Evolutionary conservation across 1,284 basidiomycete species (phyloP).

Genomic region (Heterobasidion parviporum): DNA sequence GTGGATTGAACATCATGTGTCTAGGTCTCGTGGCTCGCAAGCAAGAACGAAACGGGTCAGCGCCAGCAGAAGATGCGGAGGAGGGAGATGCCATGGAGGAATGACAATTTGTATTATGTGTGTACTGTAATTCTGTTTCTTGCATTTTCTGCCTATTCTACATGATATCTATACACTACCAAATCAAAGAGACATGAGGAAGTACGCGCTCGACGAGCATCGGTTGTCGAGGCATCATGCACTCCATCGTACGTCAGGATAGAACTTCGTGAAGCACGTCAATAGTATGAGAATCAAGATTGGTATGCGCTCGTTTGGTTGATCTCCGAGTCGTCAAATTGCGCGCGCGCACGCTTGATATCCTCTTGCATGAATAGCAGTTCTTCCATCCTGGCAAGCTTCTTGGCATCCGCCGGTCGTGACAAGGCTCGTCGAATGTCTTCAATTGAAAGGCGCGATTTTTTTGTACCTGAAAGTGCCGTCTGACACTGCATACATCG

Average conservation of each 20-base stretch:
- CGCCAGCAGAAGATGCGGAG: conserved; percentile 16
- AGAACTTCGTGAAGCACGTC: too few species aligned
- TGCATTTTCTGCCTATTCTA: too few species aligned
- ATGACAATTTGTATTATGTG: conserved; percentile 12
- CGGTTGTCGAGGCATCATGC: too few species aligned
- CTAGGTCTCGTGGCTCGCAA: conserved; percentile 10
- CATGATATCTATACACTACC: too few species aligned
- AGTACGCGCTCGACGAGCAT: too few species aligned
- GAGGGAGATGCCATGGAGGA: conserved; percentile 50
- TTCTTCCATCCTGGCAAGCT: conserved; percentile 84
- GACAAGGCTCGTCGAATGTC: conserved; percentile 72
- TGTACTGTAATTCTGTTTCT: not conserved
- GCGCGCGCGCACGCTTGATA: conserved; percentile 79
- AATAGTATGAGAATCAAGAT: not conserved
- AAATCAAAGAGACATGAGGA: too few species aligned
- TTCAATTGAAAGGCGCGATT: conserved; percentile 70
- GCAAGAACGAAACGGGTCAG: conserved; percentile 16
- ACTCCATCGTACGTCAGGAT: too few species aligned
- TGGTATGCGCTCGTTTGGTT: conserved; percentile 39
- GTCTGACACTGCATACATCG: conserved; percentile 51
- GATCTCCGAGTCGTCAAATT: conserved; percentile 65
- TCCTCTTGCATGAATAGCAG: conserved; percentile 87
- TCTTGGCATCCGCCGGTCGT: conserved; percentile 74
- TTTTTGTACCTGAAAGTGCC: conserved; percentile 59
- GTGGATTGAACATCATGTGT: not conserved